These are phyloP conservation scores for Monascus ruber DNA, from an alignment of 2,329 filamentous ascomycete species.

Conservation along the genomic window DNA sequence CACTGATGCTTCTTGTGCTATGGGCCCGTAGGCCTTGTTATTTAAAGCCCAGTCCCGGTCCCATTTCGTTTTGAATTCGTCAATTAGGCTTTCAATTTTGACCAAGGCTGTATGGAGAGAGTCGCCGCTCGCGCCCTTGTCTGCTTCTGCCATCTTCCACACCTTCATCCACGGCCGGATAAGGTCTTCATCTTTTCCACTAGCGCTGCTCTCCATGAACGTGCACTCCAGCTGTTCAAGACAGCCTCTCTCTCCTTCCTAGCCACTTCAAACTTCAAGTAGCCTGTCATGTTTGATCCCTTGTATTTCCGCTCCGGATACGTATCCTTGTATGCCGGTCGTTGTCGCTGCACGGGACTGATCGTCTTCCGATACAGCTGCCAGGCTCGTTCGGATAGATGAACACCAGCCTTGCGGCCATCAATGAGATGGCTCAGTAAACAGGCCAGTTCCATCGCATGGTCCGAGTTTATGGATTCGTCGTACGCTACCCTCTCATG, in stretches of 20 bases:
- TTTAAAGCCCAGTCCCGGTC: not conserved
- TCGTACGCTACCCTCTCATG: conserved; percentile 44
- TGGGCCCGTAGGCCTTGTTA: conserved; percentile 9
- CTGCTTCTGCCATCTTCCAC: conserved; percentile 9
- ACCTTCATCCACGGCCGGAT: conserved; percentile 19
- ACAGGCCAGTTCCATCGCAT: conserved; percentile 27
- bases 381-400: conserved; percentile 31
- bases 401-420: conserved; percentile 33
- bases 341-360: conserved; percentile 14
- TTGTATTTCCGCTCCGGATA: conserved; percentile 9
- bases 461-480: conserved; percentile 26
- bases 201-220: conserved; percentile 11
- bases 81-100: conserved; percentile 10
- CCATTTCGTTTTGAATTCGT: conserved; percentile 12
- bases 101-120: conserved; percentile 10
- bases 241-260: conserved; percentile 16
- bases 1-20: conserved; percentile 18
- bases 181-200: conserved; percentile 24
- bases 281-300: conserved; percentile 32
- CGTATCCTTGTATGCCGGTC: conserved; percentile 29
- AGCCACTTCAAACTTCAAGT: conserved; percentile 33
- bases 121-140: conserved; percentile 4
- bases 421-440: conserved; percentile 38
- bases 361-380: conserved; percentile 21
- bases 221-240: conserved; percentile 18